These are phyloP conservation scores for Trichoderma lentiforme DNA, from an alignment of 2,329 filamentous ascomycete genomes.

Conservation along the genomic window DNA sequence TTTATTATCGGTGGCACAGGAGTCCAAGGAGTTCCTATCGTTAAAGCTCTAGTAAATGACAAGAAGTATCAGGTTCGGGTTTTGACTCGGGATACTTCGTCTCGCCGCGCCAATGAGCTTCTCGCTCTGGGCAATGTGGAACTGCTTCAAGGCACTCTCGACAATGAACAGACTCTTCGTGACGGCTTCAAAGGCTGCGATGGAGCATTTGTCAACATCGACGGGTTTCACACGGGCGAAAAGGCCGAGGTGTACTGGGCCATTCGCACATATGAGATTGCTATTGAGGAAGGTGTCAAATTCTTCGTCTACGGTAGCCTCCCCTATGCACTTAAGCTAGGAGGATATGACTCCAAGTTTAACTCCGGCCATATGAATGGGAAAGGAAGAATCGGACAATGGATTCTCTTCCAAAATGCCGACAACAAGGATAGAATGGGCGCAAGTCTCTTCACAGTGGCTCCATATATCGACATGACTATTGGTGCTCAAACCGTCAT, in stretches of 20 bases:
- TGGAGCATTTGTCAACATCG: background rate
- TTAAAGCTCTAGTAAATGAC: background rate
- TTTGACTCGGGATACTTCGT: background rate
- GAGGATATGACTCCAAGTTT: background rate
- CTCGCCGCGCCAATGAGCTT: background rate
- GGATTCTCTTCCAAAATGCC: background rate
- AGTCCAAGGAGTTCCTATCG: background rate
- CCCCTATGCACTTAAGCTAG: background rate
- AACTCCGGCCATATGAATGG: background rate
- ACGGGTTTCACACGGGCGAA: background rate
- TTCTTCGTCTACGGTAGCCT: background rate
- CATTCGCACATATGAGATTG: background rate
- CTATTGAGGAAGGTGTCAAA: constrained; percentile 1
- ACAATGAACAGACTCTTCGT: background rate
- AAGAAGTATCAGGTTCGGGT: background rate
- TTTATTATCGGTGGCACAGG: constrained; percentile 1
- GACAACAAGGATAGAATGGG: background rate
- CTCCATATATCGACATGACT: background rate
- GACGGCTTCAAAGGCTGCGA: background rate
- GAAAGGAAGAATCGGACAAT: background rate
- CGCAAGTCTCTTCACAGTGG: background rate
- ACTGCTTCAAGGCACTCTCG: background rate
- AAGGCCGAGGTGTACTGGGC: background rate
- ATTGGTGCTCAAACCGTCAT: background rate
- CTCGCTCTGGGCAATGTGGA: background rate